Evolutionary conservation across 1,284 basidiomycete species (phyloP), one percentile per base, ranked within the genome.

Genomic region (Xerocomus cyaneibrunnescens): DNA sequence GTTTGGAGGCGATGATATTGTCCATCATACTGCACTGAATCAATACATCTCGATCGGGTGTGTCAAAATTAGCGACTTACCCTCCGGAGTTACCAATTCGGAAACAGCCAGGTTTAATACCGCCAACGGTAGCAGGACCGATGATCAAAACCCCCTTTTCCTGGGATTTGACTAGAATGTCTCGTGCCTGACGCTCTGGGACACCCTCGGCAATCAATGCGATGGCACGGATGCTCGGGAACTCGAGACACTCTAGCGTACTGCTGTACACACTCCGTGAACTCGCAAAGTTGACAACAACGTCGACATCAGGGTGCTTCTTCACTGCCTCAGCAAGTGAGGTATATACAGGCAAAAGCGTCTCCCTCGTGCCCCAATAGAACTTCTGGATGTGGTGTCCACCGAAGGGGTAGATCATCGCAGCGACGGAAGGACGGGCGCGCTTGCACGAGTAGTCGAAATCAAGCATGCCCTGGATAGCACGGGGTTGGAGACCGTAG

Each of bases 321-420:
- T 85, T 81, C 63, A 91, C 85, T 8, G 96, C 97, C 71, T 99
- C 96, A 53, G 83, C 86, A 61, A 98, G 81, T 57, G 85, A 87
- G 27, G 96, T 97, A 80, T 98, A 99, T 51, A 99, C 96, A 41
- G 96, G 96, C 37, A 99, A 85, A 41, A 99, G 87, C 1, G 95
- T 97, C 81, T 99, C 96, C 80, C 94, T 95, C 54, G 97, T 99
- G 56, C 96, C 96, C 96, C 96, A 99, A 83, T 99, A 95, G 83
- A 98, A 97, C 81, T 99, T 99, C 76, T 99, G 96, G 73, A 98
- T 97, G 78, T 98, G 96, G 77, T 98, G 96, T 30, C 96, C 96
- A 70, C 96, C 96, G 76, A 99, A 99, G 69, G 97, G 97, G 75
- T 99, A 99, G 73, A 99, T 98, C 96, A 99, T 99, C 50, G 97